Conservation (phyloP, 2,329 filamentous ascomycete genomes). For the Rhynchosporium secalis region DNA sequence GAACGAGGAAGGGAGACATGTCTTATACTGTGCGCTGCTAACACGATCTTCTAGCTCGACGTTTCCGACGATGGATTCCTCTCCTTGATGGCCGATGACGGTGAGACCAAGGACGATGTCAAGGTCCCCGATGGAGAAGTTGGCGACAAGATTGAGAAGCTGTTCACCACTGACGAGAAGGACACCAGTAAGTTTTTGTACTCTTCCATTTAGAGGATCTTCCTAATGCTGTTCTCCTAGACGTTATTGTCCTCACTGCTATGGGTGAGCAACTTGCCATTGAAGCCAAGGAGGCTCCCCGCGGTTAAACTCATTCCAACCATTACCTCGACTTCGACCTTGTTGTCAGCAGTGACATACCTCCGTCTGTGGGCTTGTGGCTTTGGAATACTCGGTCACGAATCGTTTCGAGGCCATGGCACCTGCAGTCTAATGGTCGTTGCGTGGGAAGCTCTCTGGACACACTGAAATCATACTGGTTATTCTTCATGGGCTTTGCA, state of each 20-base stretch:
- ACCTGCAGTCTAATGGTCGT: slow-evolving; percentile 46
- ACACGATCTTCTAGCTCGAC: slow-evolving; percentile 64
- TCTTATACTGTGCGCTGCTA: slow-evolving; percentile 4
- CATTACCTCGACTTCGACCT: slow-evolving; percentile 34
- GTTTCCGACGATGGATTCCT: slow-evolving; percentile 94
- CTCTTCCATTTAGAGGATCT: background rate
- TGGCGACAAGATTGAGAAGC: slow-evolving; percentile 80
- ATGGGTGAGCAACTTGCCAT: slow-evolving; percentile 95
- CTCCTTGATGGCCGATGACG: slow-evolving; percentile 85
- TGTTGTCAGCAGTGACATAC: slow-evolving; percentile 37
- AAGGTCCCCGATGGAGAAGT: slow-evolving; percentile 87
- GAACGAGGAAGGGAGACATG: background rate
- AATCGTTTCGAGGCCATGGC: slow-evolving; percentile 35
- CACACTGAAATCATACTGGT: slow-evolving; percentile 45
- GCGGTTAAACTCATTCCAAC: slow-evolving; percentile 33
- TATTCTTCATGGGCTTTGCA: slow-evolving; percentile 37
- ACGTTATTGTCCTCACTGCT: slow-evolving; percentile 87
- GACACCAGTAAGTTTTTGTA: slow-evolving; percentile 75
- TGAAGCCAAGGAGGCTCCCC: slow-evolving; percentile 90
- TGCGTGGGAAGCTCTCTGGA: slow-evolving; percentile 48
- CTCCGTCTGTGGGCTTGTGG: slow-evolving; percentile 32
- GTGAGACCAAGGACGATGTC: slow-evolving; percentile 91
- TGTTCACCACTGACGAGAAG: slow-evolving; percentile 83
- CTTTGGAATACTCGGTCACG: slow-evolving; percentile 27
- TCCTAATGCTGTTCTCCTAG: slow-evolving; percentile 46